Evolutionary conservation across 2,329 filamentous ascomycete genomes (phyloP).

Genomic region (Ophiostoma sp.): DNA sequence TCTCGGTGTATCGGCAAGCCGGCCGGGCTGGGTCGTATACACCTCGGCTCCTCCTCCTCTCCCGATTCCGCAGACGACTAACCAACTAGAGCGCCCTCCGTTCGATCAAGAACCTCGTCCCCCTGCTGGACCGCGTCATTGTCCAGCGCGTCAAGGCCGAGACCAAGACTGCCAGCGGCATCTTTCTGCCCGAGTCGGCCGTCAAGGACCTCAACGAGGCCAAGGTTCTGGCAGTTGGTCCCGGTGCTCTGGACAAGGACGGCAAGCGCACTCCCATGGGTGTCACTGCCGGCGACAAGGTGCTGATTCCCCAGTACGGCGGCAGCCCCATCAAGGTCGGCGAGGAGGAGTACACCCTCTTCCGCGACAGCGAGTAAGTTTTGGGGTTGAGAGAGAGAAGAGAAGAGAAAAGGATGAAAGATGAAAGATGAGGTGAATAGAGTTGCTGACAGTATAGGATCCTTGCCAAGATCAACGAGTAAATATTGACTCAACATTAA

Average conservation of each 20-base stretch:
- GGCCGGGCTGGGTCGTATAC: neutral
- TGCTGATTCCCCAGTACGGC: constrained; percentile 95
- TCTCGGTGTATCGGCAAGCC: neutral
- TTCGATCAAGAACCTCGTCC: constrained; percentile 89
- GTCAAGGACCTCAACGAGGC: constrained; percentile 99
- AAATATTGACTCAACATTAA: constrained; percentile 39
- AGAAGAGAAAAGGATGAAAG: neutral
- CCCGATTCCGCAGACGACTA: neutral
- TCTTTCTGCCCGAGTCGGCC: constrained; percentile 94
- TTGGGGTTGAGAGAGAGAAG: neutral
- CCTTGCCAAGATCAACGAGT: constrained; percentile 98
- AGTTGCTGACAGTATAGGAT: constrained; percentile 53
- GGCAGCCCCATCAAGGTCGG: constrained; percentile 95
- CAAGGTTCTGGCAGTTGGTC: constrained; percentile 90
- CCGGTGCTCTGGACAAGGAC: constrained; percentile 79
- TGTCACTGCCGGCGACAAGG: constrained; percentile 78
- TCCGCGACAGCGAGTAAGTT: constrained; percentile 96
- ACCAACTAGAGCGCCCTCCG: constrained; percentile 58
- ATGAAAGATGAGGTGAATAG: neutral
- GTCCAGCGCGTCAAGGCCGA: constrained; percentile 98
- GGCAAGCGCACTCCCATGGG: constrained; percentile 83
- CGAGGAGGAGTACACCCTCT: constrained; percentile 92
- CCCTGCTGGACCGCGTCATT: constrained; percentile 95
- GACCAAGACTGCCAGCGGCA: constrained; percentile 89
- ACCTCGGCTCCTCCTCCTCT: neutral